These are phyloP conservation scores for Lasiodiplodia hormozganensis DNA, from an alignment of 2,329 filamentous ascomycete species.

Conservation along the genomic window DNA sequence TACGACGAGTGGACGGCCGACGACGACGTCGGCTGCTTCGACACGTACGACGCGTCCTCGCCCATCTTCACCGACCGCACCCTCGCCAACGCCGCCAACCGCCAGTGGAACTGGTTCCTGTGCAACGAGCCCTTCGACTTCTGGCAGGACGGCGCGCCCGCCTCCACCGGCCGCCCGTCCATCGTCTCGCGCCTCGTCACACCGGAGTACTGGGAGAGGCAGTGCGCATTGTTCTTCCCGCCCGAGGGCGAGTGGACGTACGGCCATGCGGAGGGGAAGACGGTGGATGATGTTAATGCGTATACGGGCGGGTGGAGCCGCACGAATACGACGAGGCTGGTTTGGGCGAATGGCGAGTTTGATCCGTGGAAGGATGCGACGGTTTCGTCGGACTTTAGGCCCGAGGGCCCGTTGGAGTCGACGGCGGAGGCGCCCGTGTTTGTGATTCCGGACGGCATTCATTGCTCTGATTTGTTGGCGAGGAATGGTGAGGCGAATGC, in stretches of 20 bases:
- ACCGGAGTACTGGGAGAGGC: slow-evolving; percentile 61
- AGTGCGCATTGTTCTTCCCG: slow-evolving; percentile 65
- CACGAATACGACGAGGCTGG: slow-evolving; percentile 59
- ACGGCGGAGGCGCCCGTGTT: slow-evolving; percentile 58
- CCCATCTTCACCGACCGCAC: slow-evolving; percentile 59
- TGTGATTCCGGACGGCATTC: slow-evolving; percentile 61
- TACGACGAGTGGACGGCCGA: slow-evolving; percentile 48
- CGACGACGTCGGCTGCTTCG: slow-evolving; percentile 57
- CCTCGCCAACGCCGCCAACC: slow-evolving; percentile 54
- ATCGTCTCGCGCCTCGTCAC: slow-evolving; percentile 61
- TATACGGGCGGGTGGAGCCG: slow-evolving; percentile 64
- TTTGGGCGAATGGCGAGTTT: slow-evolving; percentile 65
- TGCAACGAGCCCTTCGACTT: slow-evolving; percentile 69
- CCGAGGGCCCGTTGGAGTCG: slow-evolving; percentile 60
- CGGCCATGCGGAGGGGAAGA: slow-evolving; percentile 56
- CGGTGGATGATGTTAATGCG: slow-evolving; percentile 58
- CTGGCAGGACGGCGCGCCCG: slow-evolving; percentile 63
- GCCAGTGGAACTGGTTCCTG: slow-evolving; percentile 67
- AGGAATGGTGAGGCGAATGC: slow-evolving; percentile 56
- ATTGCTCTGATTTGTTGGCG: slow-evolving; percentile 62
- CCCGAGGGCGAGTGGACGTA: slow-evolving; percentile 57
- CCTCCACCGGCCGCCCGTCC: slow-evolving; percentile 42
- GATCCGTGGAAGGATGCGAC: slow-evolving; percentile 67
- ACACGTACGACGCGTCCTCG: slow-evolving; percentile 60
- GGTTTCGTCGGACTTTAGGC: slow-evolving; percentile 60